Conservation (phyloP, 257 asterid genomes). For the Solanum paucissectum region DNA sequence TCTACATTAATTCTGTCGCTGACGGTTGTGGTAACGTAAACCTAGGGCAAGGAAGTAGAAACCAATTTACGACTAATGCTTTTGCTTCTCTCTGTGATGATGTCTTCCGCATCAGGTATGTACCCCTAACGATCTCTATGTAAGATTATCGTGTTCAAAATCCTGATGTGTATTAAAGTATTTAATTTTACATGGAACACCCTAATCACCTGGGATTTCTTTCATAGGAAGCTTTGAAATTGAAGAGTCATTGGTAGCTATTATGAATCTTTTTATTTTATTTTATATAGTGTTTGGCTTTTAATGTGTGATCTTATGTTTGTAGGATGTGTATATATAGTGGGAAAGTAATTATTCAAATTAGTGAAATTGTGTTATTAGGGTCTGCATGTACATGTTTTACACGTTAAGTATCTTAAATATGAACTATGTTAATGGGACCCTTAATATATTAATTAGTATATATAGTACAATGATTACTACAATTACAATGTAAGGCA, state of each 20-base stretch:
- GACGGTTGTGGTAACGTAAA: no score
- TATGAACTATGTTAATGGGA: background rate
- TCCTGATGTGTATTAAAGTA: no score
- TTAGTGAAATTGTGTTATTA: background rate
- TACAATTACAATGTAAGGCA: background rate
- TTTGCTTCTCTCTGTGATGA: no score
- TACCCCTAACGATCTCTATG: no score
- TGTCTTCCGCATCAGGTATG: no score
- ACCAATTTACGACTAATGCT: no score
- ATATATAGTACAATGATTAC: background rate
- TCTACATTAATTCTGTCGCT: no score
- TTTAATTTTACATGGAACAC: background rate
- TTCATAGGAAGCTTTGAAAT: conserved; percentile 16
- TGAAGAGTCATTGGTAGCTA: background rate
- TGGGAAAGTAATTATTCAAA: background rate
- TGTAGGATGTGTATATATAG: background rate
- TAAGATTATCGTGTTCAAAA: no score
- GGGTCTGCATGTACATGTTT: background rate
- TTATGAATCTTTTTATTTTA: background rate
- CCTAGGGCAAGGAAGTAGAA: no score
- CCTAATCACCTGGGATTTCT: conserved; percentile 41
- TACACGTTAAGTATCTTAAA: background rate
- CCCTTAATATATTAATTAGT: background rate
- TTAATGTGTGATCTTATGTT: background rate
- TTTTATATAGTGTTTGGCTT: background rate